Base-by-base conservation (phyloP, 2,329 filamentous ascomycete genomes). In the Talaromyces marneffei region DNA sequence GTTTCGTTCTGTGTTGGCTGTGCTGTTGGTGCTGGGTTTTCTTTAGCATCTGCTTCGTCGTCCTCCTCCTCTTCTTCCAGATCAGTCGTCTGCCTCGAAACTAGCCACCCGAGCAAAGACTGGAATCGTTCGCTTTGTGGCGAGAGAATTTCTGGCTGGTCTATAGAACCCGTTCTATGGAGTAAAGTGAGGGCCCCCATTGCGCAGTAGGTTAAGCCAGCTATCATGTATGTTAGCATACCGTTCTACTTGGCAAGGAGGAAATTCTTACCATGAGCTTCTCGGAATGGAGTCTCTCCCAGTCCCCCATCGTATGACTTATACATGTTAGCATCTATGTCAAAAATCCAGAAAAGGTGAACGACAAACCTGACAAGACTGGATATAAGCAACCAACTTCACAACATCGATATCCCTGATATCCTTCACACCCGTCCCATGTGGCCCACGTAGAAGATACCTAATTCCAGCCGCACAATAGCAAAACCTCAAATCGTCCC, bases 201-300 rank as follows among this genome's bases (percentile, higher is more conserved):
- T 7, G 88, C 92, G 74, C 92, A 97, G 78, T 92, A 97, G 9
- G 91, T 92, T 73, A 96, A 93, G 20, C 94, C 94, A 67, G 91
- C 90, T 92, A 64, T 31, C 64, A 16, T 8, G 31, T 29, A 18
- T 3, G 27, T 52, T 20, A 59, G 44, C 50, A 18, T 53, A 33
- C 8, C 23, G 4, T 35, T 31, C 10, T 2, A 33, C 20, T 4
- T 23, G 9, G 20, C 1, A 5, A 25, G 1, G 18, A 16, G 3
- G 20, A 9, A 27, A 63, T 61, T 66, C 82, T 54, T 80, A 90
- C 88, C 89, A 70, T 97, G 92, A 35, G 91, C 88, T 77, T 97
- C 92, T 63, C 92, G 87, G 63, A 86, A 86, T 0, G 87, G 86
- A 37, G 85, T 86, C 72, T 95, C 91, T 2, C 87, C 87, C 65